Percentiles rank a stretch among this genome's conserved stretches.
Evolutionary conservation across 2,329 filamentous ascomycete genomes (phyloP).

Genomic region (Pseudopithomyces maydicus): DNA sequence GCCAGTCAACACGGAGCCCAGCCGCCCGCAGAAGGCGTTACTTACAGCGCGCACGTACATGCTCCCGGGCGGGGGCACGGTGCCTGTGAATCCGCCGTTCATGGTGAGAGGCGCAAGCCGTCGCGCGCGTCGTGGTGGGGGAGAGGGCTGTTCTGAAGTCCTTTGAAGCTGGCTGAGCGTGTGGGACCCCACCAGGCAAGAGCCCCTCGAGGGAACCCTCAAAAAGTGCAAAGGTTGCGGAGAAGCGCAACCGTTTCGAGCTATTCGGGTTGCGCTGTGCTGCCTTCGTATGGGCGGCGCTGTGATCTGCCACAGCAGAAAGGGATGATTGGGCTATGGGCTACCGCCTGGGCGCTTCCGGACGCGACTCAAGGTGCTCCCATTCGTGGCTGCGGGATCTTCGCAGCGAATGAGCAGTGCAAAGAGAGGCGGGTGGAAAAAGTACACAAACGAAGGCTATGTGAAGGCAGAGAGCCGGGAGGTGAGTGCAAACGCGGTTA

Average conservation of each 20-base stretch:
- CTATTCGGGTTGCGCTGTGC: conserved; percentile 26
- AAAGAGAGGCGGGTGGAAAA: conserved; percentile 23
- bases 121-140: conserved; percentile 18
- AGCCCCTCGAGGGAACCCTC: conserved; percentile 6
- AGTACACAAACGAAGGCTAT: not conserved
- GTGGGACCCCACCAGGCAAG: not conserved
- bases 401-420: conserved; percentile 34
- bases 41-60: conserved; percentile 86
- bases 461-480: conserved; percentile 24
- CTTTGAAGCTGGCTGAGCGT: not conserved
- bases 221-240: conserved; percentile 10
- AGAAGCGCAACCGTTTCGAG: conserved; percentile 23
- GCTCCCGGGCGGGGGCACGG: conserved; percentile 55
- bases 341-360: conserved; percentile 29
- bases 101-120: conserved; percentile 4
- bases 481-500: conserved; percentile 18
- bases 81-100: conserved; percentile 25
- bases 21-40: not conserved
- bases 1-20: not conserved
- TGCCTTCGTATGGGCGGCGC: conserved; percentile 28
- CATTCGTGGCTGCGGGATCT: conserved; percentile 36
- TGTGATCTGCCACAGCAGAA: conserved; percentile 17
- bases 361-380: conserved; percentile 38
- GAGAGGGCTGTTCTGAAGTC: conserved; percentile 18
- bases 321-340: conserved; percentile 41